Percentiles rank a stretch among this genome's conserved stretches.
Evolutionary conservation across 164 flowering plant genomes (phyloP).

Genomic region (Piper betle): DNA sequence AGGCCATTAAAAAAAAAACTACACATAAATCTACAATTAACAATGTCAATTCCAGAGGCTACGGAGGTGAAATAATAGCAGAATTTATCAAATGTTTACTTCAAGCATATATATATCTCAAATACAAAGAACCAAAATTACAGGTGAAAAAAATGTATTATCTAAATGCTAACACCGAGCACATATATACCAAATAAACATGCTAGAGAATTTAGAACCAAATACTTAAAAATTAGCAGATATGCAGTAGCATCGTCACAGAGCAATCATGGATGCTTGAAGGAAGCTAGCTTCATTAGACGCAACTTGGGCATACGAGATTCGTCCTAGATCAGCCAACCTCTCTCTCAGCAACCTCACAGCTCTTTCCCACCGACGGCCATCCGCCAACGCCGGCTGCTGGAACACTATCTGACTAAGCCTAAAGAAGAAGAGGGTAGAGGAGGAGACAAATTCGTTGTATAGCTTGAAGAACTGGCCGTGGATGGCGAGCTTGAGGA

Average conservation of each 20-base stretch:
- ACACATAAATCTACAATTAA: too few relatives aligned
- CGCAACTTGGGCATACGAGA: neutral
- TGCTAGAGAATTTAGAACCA: too few relatives aligned
- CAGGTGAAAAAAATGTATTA: neutral
- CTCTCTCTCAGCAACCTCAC: conserved; percentile 7
- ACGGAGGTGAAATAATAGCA: too few relatives aligned
- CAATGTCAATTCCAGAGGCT: too few relatives aligned
- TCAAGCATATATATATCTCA: too few relatives aligned
- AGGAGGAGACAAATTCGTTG: neutral
- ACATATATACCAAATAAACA: too few relatives aligned
- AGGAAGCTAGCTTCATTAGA: conserved; percentile 4
- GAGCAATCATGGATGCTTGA: conserved; percentile 7
- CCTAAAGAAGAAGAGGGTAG: conserved; percentile 2
- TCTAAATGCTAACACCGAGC: too few relatives aligned
- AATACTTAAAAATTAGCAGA: too few relatives aligned
- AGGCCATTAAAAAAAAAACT: too few relatives aligned
- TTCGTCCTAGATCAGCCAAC: neutral
- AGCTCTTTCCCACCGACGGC: conserved; percentile 10
- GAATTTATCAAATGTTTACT: too few relatives aligned
- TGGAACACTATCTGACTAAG: conserved; percentile 7
- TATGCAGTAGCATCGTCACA: neutral
- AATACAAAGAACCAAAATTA: neutral
- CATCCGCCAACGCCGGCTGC: neutral
- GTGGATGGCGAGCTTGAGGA: conserved; percentile 3
- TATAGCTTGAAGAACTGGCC: neutral